phyloP scores from a whole-genome alignment of 2,329 filamentous ascomycete species.

The Chaetothyriales sp. region DNA sequence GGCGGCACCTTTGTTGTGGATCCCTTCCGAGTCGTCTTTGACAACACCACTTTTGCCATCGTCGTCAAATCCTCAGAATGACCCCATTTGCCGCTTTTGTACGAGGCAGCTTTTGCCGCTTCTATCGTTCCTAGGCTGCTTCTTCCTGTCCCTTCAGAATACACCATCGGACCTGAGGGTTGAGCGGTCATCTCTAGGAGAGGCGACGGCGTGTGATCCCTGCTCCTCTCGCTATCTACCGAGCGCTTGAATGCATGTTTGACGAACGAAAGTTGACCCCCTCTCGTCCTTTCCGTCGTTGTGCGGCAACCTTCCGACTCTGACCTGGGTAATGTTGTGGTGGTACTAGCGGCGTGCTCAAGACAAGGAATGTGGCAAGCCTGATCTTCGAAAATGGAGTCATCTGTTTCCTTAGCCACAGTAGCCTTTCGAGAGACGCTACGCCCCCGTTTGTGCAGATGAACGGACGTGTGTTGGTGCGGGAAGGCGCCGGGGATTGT shows the following conservation, averaged over 20 bases:
- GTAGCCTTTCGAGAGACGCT: neutral
- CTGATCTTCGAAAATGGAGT: neutral
- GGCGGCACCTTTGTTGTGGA: constrained; percentile 2
- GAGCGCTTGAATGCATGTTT: neutral
- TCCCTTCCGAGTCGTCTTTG: constrained; percentile 5
- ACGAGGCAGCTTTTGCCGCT: constrained; percentile 2
- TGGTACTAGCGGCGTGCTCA: neutral
- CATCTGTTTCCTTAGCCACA: neutral
- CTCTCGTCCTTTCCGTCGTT: too few relatives aligned
- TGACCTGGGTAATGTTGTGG: neutral
- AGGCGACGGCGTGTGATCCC: neutral
- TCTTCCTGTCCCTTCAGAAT: neutral
- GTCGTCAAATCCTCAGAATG: constrained; percentile 3
- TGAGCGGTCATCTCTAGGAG: neutral
- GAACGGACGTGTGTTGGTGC: neutral
- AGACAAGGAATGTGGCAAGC: neutral
- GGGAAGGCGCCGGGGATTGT: neutral
- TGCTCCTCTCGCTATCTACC: neutral
- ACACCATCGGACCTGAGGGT: neutral
- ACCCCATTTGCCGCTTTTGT: constrained; percentile 7
- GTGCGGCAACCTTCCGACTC: neutral
- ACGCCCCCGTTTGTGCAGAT: neutral
- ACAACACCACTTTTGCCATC: constrained; percentile 5
- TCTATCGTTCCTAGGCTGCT: neutral
- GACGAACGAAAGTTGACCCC: neutral